Base-by-base conservation (phyloP, 75 land plant species). In the Ceratopteris richardii region DNA sequence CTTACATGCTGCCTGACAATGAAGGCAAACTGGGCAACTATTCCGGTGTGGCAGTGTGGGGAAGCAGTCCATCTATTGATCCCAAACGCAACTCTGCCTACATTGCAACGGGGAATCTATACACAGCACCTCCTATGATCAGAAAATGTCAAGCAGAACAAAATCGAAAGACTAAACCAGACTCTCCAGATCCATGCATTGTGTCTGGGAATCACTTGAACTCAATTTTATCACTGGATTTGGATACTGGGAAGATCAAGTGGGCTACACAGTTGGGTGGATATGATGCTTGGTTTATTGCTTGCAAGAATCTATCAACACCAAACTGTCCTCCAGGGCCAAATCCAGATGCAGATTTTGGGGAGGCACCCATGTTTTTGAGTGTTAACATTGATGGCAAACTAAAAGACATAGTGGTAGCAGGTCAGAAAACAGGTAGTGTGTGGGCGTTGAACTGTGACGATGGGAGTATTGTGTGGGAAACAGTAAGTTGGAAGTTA, bases 31-130 rank as follows among this genome's bases (percentile, higher is more conserved):
- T n/a, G n/a, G n/a, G n/a, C n/a, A n/a, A n/a, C n/a, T 77, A 77
- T 29, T 37, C 74, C 0, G 84, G 80, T 0, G 74, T 74, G 5
- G 70, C 84, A 0, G 33, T 81, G 20, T 81, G 77, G 80, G 77
- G 84, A 2, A 77, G 84, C 65, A 73, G 77, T 46, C 80, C 84
- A n/a, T 44, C 84, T 1, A 73, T 77, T 21, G 84, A 80, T 44
- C 37, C 21, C 12, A 29, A 31, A 1, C 31, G 80, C 26, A 31
- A 54, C 24, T 66, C 33, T n/a, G 80, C 77, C 26, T 81, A 62
- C 60, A 40, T 77, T 0, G 84, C 60, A 6, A 81, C 74, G 9
- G 61, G 61, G 12, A 21, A 36, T 10, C 33, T 7, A n/a, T 76
- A 81, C 67, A 18, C 40, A 14, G 76, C 57, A 27, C 83, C 80